Percentiles rank a stretch among this genome's conserved stretches.
phyloP scores from a whole-genome alignment of 805 yeast genomes.

The Saccharomycopsis fermentans region DNA sequence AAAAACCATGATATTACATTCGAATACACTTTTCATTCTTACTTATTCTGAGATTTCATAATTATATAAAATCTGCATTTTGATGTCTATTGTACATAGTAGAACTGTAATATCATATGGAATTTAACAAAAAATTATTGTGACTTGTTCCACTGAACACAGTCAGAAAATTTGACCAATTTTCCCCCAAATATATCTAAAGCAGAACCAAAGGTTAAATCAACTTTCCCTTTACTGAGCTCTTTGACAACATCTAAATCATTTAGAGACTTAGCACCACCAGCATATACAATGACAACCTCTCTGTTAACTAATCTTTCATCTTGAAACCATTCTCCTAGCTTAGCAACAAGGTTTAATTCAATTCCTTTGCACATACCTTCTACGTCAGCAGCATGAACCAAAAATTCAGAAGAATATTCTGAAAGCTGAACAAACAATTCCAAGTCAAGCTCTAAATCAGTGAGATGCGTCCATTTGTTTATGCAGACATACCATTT shows the following conservation, averaged over 20 bases:
- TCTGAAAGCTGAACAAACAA: constrained; percentile 44
- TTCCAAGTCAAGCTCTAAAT: constrained; percentile 41
- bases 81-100: background rate
- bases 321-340: constrained; percentile 63
- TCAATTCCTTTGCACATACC: constrained; percentile 94
- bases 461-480: constrained; percentile 90
- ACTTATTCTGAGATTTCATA: background rate
- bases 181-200: constrained; percentile 91
- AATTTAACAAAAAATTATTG: too few species aligned
- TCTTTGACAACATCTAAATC: constrained; percentile 60
- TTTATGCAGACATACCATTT: constrained; percentile 95
- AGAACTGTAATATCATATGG: too few species aligned
- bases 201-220: constrained; percentile 87
- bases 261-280: constrained; percentile 73
- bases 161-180: constrained; percentile 64
- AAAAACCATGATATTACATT: too few species aligned
- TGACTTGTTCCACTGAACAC: constrained; percentile 58
- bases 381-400: constrained; percentile 98
- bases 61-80: background rate
- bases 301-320: constrained; percentile 25
- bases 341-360: constrained; percentile 53
- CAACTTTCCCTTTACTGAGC: constrained; percentile 75
- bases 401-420: constrained; percentile 78
- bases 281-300: constrained; percentile 86
- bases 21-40: too few species aligned